These are phyloP conservation scores for Mucor circinelloides DNA, from an alignment of 371 early-diverging fungal species.

Conservation along the genomic window DNA sequence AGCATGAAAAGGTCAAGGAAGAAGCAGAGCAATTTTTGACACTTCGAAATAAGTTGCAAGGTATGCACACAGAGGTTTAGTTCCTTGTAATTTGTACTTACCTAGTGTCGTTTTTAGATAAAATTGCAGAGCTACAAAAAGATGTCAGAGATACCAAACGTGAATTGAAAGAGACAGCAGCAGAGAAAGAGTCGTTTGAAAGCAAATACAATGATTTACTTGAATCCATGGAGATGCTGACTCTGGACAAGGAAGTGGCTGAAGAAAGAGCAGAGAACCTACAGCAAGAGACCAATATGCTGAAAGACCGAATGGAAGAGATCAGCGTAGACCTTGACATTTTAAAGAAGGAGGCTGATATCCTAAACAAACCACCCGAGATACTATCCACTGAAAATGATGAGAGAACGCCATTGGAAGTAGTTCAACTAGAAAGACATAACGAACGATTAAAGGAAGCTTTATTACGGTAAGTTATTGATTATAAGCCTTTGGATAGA, in stretches of 20 bases:
- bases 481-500: neutral
- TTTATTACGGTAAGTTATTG: conserved; percentile 57
- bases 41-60: conserved; percentile 69
- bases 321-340: conserved; percentile 74
- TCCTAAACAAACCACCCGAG: conserved; percentile 34
- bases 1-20: conserved; percentile 73
- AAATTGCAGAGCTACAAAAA: conserved; percentile 70
- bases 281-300: conserved; percentile 71
- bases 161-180: conserved; percentile 54
- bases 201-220: conserved; percentile 67
- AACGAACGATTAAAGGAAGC: conserved; percentile 90
- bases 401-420: conserved; percentile 58
- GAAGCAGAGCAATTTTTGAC: conserved; percentile 76
- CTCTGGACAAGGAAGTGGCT: conserved; percentile 91
- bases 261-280: conserved; percentile 84
- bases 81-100: neutral
- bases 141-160: conserved; percentile 70
- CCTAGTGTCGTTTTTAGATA: conserved; percentile 30
- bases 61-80: conserved; percentile 1
- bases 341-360: conserved; percentile 63
- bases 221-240: conserved; percentile 83
- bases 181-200: conserved; percentile 71
- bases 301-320: conserved; percentile 86
- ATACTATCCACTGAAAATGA: conserved; percentile 27
- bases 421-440: conserved; percentile 75